Evolutionary conservation across 2,329 filamentous ascomycete genomes (phyloP), one percentile per base, ranked within the genome.

Genomic region (Exophiala mesophila): DNA sequence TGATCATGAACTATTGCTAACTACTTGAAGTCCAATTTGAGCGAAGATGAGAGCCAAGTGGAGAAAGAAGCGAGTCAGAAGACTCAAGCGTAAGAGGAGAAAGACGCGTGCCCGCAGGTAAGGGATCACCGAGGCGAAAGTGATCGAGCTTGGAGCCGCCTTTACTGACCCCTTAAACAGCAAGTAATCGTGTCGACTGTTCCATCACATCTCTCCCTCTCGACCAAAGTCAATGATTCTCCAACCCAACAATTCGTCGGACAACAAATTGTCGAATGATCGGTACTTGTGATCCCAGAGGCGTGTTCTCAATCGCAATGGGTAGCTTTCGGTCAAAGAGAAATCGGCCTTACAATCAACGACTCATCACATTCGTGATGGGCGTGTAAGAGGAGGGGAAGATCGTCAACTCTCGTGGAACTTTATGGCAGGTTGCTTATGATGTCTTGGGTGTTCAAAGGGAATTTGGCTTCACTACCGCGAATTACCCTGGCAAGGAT

Each of bases 11-110:
- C 16, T 26, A 12, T 17, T 32, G 32, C 44, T 49, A 21, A 49
- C 44, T 28, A n/a, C 10, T 15, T n/a, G 8, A 18, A 49, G 47
- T 47, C 44, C 18, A 36, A 39, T 29, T 47, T 45, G 44, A 47
- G 18, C 41, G 43, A 53, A 53, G 50, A 83, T 83, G 80, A 83
- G 90, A 92, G 89, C 88, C 70, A 97, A 97, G 81, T 97, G 92
- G 92, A 92, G 90, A 81, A 98, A 98, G 86, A 98, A 98, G 90
- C 82, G 92, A 72, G 89, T 95, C 76, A 82, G 92, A 67, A 84
- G 92, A 74, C 88, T 98, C 73, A 97, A 97, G 85, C 85, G 89
- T 71, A 98, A 98, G 89, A 88, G 92, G 78, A 94, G 92, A 88
- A 98, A 98, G 90, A 95, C 92, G 77, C 83, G 92, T 72, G 92